These are phyloP conservation scores for Jacaranda mimosifolia DNA, from an alignment of 257 asterid genomes.

Conservation along the genomic window DNA sequence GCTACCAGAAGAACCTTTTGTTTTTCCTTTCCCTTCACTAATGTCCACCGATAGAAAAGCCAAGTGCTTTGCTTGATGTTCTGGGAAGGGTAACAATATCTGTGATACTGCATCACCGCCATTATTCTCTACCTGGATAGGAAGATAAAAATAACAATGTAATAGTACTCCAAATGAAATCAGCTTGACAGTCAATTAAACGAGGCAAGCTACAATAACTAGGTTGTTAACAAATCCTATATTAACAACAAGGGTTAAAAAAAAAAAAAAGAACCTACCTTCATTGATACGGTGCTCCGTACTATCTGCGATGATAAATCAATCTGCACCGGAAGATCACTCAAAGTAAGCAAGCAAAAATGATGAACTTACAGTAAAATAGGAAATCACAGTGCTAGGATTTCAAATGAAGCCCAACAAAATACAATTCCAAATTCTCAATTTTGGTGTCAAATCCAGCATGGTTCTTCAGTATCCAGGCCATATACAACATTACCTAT, in stretches of 20 bases:
- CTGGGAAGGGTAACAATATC: conserved; percentile 74
- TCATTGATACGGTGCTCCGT: conserved; percentile 60
- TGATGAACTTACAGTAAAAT: not conserved
- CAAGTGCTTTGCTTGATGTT: conserved; percentile 66
- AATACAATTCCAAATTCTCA: conserved; percentile 5
- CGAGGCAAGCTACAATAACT: conserved; percentile 9
- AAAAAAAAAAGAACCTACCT: too few species aligned
- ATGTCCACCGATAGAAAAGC: conserved; percentile 62
- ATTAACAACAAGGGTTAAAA: not conserved
- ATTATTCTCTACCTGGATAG: conserved; percentile 69
- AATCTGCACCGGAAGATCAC: conserved; percentile 65
- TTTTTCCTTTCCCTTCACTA: conserved; percentile 79
- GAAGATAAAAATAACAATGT: conserved; percentile 11
- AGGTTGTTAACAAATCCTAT: conserved; percentile 16
- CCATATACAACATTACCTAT: not conserved
- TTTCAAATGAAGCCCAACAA: not conserved
- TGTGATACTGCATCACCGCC: conserved; percentile 68
- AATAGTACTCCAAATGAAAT: conserved; percentile 12
- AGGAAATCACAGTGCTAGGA: not conserved
- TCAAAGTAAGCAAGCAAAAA: conserved; percentile 36
- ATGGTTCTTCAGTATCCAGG: conserved; percentile 20
- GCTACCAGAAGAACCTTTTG: conserved; percentile 56
- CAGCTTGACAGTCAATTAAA: conserved; percentile 19
- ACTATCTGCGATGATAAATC: conserved; percentile 87
- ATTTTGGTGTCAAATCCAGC: conserved; percentile 5